A percentile compares a stretch with the other conserved stretches of the same genome.
Conservation (phyloP, 805 yeast genomes). For the Priceomyces castillae region DNA sequence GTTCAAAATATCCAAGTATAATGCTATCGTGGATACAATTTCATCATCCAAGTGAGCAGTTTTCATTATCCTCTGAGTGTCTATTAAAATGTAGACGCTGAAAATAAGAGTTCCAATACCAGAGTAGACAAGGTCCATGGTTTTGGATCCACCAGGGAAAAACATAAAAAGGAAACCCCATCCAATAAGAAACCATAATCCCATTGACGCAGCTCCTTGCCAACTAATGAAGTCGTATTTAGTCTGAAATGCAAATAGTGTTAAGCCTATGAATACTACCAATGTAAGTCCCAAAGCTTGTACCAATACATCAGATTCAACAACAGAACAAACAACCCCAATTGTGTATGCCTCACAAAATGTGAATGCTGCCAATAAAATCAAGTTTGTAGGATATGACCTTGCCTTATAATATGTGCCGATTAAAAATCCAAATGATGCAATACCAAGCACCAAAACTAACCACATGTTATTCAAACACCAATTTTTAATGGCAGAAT, state of each 20-base stretch:
- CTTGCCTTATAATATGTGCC: constrained; percentile 63
- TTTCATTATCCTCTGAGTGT: constrained; percentile 77
- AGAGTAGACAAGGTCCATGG: constrained; percentile 64
- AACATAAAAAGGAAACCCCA: constrained; percentile 70
- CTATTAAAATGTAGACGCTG: constrained; percentile 68
- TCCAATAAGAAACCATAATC: constrained; percentile 67
- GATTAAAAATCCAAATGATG: constrained; percentile 62
- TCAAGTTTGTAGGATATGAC: constrained; percentile 64
- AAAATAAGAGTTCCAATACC: constrained; percentile 74
- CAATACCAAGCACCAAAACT: constrained; percentile 52
- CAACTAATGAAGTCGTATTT: constrained; percentile 71
- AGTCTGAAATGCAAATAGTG: constrained; percentile 73
- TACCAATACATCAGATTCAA: constrained; percentile 61
- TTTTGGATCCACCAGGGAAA: constrained; percentile 46
- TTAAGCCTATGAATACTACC: constrained; percentile 71
- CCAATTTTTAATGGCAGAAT: constrained; percentile 49
- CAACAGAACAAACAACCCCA: constrained; percentile 62
- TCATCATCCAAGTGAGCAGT: constrained; percentile 80
- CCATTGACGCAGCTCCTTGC: constrained; percentile 55
- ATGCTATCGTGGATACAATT: constrained; percentile 70
- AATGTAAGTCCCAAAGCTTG: constrained; percentile 71
- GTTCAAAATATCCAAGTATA: constrained; percentile 81
- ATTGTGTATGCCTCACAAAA: constrained; percentile 69
- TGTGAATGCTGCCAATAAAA: constrained; percentile 65
- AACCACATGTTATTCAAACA: constrained; percentile 58